Base-by-base conservation (phyloP, 2,329 filamentous ascomycete species). In the Elsinoe australis region DNA sequence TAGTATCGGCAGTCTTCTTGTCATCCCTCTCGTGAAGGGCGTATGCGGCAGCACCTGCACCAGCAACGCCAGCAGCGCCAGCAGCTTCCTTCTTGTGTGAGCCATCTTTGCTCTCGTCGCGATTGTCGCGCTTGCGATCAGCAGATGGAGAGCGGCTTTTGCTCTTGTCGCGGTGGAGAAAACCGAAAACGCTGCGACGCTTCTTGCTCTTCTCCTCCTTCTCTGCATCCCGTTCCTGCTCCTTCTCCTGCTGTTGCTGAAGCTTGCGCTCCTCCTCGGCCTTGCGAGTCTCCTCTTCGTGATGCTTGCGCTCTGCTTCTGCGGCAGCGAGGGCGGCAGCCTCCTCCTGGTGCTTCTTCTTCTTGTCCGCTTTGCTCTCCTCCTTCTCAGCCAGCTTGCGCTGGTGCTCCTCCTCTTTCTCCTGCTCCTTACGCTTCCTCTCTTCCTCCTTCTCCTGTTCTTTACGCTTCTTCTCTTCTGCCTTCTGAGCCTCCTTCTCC, bases 341-440 rank as follows among this genome's bases (percentile, higher is more conserved):
- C 52, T 75, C 64, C 12, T 52, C 52, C 6, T 62, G 18, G 1
- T 59, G 70, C 58, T 75, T 79, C 53, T 79, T 71, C 33, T 65
- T 62, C 50, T 65, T 67, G 26, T 65, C 63, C 33, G 62, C 56
- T 42, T 59, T 65, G 12, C 55, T 61, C 44, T 74, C 73, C 52
- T 74, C 71, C n/a, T 71, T 68, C 46, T 68, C 76, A 49, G 64
- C 69, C 7, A 64, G 62, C 49, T 65, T 67, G 9, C 63, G 61
- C 12, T 65, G 65, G 21, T 63, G 66, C 61, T 76, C 80, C 53
- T 79, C 74, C 47, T 77, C 73, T n/a, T 71, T 71, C 79, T 66
- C 7, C 69, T 14, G 67, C 53, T 66, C 64, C 50, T 64, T 60
- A 17, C 51, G 49, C 9, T 51, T 47, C 17, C 36, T 47, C 15